These are phyloP conservation scores for Rhizopogon vesiculosus DNA, from an alignment of 768 basidiomycete genomes.

Conservation along the genomic window DNA sequence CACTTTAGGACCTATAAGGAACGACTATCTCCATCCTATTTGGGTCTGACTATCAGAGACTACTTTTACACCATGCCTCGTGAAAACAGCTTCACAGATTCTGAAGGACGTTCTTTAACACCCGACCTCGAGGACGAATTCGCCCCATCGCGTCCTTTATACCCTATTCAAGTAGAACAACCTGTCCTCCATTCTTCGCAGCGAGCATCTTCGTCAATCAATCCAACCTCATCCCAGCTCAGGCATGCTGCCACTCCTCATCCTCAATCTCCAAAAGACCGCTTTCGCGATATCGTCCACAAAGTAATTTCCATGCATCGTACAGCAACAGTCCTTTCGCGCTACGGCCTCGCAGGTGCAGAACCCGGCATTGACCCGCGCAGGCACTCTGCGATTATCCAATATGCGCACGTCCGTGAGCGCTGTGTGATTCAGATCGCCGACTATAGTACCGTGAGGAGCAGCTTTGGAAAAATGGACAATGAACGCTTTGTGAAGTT, in stretches of 20 bases:
- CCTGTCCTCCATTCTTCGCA: slow-evolving; percentile 6
- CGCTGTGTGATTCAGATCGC: slow-evolving; percentile 63
- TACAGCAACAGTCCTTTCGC: slow-evolving; percentile 35
- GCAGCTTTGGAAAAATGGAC: slow-evolving; percentile 49
- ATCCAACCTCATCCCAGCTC: background rate
- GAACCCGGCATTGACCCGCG: slow-evolving; percentile 73
- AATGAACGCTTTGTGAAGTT: slow-evolving; percentile 59
- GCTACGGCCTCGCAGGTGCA: slow-evolving; percentile 44
- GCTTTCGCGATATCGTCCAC: slow-evolving; percentile 50
- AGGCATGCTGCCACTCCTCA: slow-evolving; percentile 7
- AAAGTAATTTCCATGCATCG: slow-evolving; percentile 63
- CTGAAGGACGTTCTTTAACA: slow-evolving; percentile 60
- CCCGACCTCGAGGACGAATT: slow-evolving; percentile 50
- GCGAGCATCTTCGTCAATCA: background rate
- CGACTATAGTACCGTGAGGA: slow-evolving; percentile 59
- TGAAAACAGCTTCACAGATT: slow-evolving; percentile 65
- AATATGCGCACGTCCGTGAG: slow-evolving; percentile 53
- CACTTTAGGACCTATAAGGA: no score
- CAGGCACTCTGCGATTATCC: slow-evolving; percentile 47
- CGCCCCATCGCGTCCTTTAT: slow-evolving; percentile 2
- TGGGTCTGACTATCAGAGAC: no score
- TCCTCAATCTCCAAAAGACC: slow-evolving; percentile 38
- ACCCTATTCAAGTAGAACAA: slow-evolving; percentile 10
- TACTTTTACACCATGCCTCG: slow-evolving; percentile 42
- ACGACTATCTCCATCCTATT: no score